phyloP scores from a whole-genome alignment of 805 yeast species.

The Ogataea paradorogensis region DNA sequence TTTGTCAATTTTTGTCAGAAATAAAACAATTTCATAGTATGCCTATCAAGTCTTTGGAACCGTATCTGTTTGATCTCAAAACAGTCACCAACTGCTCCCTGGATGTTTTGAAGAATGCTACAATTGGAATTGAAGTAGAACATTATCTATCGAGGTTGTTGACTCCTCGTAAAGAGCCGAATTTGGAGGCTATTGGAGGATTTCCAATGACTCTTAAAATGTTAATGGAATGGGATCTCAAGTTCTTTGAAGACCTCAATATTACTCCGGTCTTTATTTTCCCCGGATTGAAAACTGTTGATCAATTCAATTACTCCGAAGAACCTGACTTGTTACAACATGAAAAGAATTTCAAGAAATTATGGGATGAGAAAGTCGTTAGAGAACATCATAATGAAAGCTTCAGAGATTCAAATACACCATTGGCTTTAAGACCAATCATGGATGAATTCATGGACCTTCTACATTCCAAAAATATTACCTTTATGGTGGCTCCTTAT shows the following conservation, averaged over 20 bases:
- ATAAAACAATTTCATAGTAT: constrained; percentile 8
- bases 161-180: constrained; percentile 62
- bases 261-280: constrained; percentile 81
- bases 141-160: constrained; percentile 68
- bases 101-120: constrained; percentile 60
- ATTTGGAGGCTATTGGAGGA: constrained; percentile 77
- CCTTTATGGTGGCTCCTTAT: constrained; percentile 79
- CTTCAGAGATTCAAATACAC: constrained; percentile 51
- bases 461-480: constrained; percentile 53
- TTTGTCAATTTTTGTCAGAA: neutral
- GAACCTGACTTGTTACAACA: constrained; percentile 30
- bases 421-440: constrained; percentile 49
- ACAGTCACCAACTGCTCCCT: constrained; percentile 57
- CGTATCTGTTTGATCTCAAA: constrained; percentile 65
- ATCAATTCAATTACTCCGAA: constrained; percentile 28
- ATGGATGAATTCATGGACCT: constrained; percentile 54
- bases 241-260: constrained; percentile 53
- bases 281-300: constrained; percentile 55
- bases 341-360: constrained; percentile 43
- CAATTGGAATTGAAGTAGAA: constrained; percentile 80
- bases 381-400: constrained; percentile 39
- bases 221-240: constrained; percentile 60
- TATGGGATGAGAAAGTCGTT: constrained; percentile 41
- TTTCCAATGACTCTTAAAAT: constrained; percentile 61
- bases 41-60: constrained; percentile 56